phyloP scores from a whole-genome alignment of 148 eudicot genomes.

The Rhododendron vialii region DNA sequence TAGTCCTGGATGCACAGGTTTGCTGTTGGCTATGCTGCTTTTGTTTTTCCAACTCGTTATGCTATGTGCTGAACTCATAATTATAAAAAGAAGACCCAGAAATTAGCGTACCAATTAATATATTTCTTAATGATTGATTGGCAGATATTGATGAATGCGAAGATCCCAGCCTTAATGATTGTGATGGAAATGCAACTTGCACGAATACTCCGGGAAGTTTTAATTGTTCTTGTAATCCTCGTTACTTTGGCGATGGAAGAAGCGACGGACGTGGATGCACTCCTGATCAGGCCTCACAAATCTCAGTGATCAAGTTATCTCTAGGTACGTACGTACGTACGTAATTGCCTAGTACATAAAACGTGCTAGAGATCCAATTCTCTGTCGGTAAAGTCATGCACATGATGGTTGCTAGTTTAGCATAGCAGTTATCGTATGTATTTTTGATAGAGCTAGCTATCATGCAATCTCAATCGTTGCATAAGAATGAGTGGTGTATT shows the following conservation, averaged over 20 bases:
- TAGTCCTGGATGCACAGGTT: slow-evolving; percentile 21
- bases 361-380: neutral
- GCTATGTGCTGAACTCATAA: neutral
- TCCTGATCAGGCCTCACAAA: neutral
- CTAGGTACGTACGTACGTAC: slow-evolving; percentile 19
- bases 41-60: neutral
- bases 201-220: slow-evolving; percentile 10
- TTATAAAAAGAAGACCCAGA: neutral
- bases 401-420: no score
- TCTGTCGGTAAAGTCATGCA: no score
- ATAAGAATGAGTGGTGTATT: no score
- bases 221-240: slow-evolving; percentile 10
- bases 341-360: neutral
- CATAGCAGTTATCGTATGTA: no score
- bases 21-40: neutral
- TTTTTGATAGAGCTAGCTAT: no score
- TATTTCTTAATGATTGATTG: neutral
- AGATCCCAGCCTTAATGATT: slow-evolving; percentile 6
- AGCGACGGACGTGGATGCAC: slow-evolving; percentile 13
- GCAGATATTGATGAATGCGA: slow-evolving; percentile 21
- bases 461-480: no score
- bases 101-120: neutral
- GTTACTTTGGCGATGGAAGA: slow-evolving; percentile 18
- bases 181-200: slow-evolving; percentile 12
- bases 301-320: neutral